These are phyloP conservation scores for Solanum dulcamara DNA, from an alignment of 257 asterid species.

Conservation along the genomic window DNA sequence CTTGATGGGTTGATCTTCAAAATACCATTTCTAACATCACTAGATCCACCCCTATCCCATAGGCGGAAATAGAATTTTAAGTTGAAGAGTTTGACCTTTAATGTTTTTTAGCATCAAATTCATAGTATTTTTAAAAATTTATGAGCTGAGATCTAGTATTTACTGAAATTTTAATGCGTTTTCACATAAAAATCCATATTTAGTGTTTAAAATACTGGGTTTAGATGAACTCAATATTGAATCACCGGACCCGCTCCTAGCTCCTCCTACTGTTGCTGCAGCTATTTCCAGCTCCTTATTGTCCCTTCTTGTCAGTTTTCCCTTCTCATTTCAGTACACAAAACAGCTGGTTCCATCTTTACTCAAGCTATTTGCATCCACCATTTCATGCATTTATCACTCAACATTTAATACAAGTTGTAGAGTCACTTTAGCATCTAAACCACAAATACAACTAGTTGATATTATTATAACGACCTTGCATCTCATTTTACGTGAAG, in stretches of 20 bases:
- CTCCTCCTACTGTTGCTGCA: background rate
- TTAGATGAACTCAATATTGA: background rate
- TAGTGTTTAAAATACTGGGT: fast-evolving
- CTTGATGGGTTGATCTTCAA: background rate
- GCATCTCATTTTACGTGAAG: background rate
- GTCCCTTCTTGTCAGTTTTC: background rate
- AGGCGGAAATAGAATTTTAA: background rate
- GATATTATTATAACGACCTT: background rate
- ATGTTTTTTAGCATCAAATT: background rate
- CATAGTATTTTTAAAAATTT: background rate
- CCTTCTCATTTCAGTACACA: background rate
- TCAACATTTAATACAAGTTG: background rate
- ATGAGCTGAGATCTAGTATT: background rate
- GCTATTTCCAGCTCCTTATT: background rate
- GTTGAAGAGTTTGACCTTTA: background rate
- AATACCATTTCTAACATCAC: background rate
- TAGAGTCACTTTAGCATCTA: background rate
- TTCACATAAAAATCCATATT: background rate
- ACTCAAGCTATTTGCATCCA: background rate
- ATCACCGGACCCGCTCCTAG: background rate
- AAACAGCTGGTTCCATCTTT: background rate
- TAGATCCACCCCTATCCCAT: background rate
- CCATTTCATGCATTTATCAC: background rate
- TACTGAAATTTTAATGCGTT: background rate
- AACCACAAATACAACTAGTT: background rate